Percentiles rank a stretch among this genome's conserved stretches.
These are phyloP conservation scores for Botryotinia globosa DNA, from an alignment of 2,329 filamentous ascomycete genomes.

Conservation along the genomic window DNA sequence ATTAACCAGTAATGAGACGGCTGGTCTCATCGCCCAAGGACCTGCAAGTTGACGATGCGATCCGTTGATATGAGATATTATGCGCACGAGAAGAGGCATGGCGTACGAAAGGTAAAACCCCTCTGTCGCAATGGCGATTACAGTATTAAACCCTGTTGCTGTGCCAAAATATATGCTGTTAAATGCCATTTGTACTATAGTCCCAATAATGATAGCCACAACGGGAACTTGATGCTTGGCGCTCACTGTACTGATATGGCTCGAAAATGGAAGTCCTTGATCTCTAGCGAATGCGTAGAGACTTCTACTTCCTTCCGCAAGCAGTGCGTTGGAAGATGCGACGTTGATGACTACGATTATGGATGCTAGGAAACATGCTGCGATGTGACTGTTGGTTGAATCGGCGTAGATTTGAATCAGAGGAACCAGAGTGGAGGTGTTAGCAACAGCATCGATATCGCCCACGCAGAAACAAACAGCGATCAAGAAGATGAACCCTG, in stretches of 20 bases:
- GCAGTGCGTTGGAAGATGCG: conserved; percentile 42
- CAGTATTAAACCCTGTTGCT: conserved; percentile 53
- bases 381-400: conserved; percentile 44
- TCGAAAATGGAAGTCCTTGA: conserved; percentile 51
- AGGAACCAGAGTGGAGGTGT: conserved; percentile 46
- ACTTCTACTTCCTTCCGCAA: conserved; percentile 41
- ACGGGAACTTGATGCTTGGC: conserved; percentile 47
- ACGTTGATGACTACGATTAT: conserved; percentile 45
- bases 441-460: conserved; percentile 45
- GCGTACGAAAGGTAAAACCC: conserved; percentile 60
- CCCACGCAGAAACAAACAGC: conserved; percentile 52
- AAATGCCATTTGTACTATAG: conserved; percentile 50
- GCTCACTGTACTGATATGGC: conserved; percentile 46
- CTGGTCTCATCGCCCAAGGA: conserved; percentile 44
- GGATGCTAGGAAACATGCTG: conserved; percentile 48
- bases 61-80: conserved; percentile 46
- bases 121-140: conserved; percentile 55
- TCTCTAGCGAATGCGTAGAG: conserved; percentile 50
- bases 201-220: conserved; percentile 47
- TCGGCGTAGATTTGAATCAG: conserved; percentile 52
- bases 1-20: conserved; percentile 43
- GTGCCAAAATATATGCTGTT: conserved; percentile 56
- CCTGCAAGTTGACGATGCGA: conserved; percentile 41
- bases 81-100: conserved; percentile 51
- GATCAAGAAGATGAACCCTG: conserved; percentile 50